phyloP scores from a whole-genome alignment of 192 early-diverging fungal species.

The Dimargaris xerosporica region DNA sequence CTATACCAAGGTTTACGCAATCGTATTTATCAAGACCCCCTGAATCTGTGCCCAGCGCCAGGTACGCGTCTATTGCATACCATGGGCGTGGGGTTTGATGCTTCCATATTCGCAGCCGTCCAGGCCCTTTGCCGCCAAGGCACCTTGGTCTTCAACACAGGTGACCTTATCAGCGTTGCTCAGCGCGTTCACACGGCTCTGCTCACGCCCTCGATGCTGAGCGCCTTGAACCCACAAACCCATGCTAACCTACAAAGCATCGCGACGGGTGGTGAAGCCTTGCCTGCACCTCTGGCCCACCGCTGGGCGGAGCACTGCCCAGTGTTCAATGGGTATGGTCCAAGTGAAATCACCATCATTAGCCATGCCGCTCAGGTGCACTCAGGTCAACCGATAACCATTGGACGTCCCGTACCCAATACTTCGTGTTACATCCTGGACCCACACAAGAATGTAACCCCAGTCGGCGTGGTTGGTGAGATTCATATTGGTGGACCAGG shows the following conservation, averaged over 20 bases:
- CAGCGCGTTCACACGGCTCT: not conserved
- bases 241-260: not conserved
- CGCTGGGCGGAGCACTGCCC: not conserved
- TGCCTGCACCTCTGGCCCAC: not conserved
- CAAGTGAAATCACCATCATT: not conserved
- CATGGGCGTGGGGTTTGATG: not conserved
- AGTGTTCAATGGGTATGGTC: not conserved
- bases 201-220: not conserved
- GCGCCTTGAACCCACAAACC: not conserved
- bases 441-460: conserved; percentile 14
- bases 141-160: not conserved
- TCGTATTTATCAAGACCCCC: too few relatives aligned
- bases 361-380: not conserved
- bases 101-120: not conserved
- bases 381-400: not conserved
- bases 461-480: conserved; percentile 26
- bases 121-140: not conserved
- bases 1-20: not conserved
- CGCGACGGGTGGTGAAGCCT: not conserved
- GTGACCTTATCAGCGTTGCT: not conserved
- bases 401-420: conserved; percentile 13
- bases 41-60: not conserved
- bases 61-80: not conserved
- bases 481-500: conserved; percentile 24
- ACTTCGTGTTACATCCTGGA: conserved; percentile 16